Percentiles rank a stretch among this genome's conserved stretches.
Conservation (phyloP, 805 yeast species). For the Candida takata region DNA sequence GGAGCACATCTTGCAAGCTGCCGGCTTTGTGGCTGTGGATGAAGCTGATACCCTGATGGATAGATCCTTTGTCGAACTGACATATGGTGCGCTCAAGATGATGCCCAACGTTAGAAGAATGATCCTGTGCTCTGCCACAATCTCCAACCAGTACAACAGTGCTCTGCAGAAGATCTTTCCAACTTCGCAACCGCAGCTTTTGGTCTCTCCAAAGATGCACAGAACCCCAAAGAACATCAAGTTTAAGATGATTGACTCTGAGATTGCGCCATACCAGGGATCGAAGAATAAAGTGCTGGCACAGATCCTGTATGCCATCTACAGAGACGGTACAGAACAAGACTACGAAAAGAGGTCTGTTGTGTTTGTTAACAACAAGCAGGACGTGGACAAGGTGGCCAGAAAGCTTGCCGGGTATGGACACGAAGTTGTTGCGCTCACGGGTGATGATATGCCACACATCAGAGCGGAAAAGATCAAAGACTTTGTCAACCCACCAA, state of each 20-base stretch:
- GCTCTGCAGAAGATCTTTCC: conserved; percentile 59
- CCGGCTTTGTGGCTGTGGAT: conserved; percentile 67
- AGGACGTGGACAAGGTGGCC: conserved; percentile 53
- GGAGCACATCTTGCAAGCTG: conserved; percentile 35
- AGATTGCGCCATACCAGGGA: conserved; percentile 73
- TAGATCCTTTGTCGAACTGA: conserved; percentile 63
- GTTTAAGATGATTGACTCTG: conserved; percentile 69
- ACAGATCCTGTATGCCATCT: conserved; percentile 81
- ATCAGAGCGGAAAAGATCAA: conserved; percentile 52
- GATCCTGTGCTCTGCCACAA: conserved; percentile 83
- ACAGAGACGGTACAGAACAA: conserved; percentile 73
- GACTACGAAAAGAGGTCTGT: conserved; percentile 73
- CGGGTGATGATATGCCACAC: conserved; percentile 56
- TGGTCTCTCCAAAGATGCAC: conserved; percentile 66
- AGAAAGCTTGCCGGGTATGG: conserved; percentile 44
- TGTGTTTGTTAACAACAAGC: conserved; percentile 76
- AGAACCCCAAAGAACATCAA: conserved; percentile 72
- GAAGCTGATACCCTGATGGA: conserved; percentile 94
- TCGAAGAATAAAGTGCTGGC: conserved; percentile 80
- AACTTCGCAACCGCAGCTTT: conserved; percentile 53
- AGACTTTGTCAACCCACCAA: conserved; percentile 61
- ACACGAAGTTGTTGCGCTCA: conserved; percentile 57
- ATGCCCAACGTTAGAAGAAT: conserved; percentile 54
- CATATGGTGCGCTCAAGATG: conserved; percentile 45
- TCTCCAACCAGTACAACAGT: conserved; percentile 69